Evolutionary conservation across 1,284 basidiomycete species (phyloP).

Genomic region (Malassezia pachydermatis): DNA sequence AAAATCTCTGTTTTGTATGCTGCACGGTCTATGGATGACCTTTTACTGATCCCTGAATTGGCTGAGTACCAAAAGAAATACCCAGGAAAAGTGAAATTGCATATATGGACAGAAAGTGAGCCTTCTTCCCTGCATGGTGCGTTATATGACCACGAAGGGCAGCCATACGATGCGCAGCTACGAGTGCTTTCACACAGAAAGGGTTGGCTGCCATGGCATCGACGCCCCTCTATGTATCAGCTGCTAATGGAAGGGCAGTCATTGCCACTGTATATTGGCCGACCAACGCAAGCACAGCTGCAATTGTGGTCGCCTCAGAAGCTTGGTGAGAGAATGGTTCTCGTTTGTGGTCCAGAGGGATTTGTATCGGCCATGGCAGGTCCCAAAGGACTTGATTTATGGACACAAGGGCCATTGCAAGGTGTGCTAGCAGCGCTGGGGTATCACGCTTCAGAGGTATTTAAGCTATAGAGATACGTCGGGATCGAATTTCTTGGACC

Average conservation of each 20-base stretch:
- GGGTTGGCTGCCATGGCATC: not conserved
- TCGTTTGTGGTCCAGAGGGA: conserved; percentile 18
- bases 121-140: not conserved
- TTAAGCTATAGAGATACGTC: conserved; percentile 18
- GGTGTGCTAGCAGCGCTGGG: conserved; percentile 8
- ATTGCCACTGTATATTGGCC: not conserved
- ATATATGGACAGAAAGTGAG: conserved; percentile 4
- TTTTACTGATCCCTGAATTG: conserved; percentile 11
- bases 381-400: conserved; percentile 5
- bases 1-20: conserved; percentile 11
- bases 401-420: conserved; percentile 10
- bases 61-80: not conserved
- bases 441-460: conserved; percentile 7
- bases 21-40: conserved; percentile 6
- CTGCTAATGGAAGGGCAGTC: not conserved
- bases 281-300: not conserved
- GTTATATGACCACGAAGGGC: not conserved
- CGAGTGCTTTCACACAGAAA: not conserved
- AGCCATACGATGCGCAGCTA: not conserved
- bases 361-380: conserved; percentile 13
- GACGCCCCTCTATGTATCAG: not conserved
- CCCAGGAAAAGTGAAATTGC: conserved; percentile 1
- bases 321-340: not conserved
- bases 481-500: conserved; percentile 23
- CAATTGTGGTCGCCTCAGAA: not conserved